These are phyloP conservation scores for Diutina neorugosa DNA, from an alignment of 1,139 yeast genomes.

Conservation along the genomic window DNA sequence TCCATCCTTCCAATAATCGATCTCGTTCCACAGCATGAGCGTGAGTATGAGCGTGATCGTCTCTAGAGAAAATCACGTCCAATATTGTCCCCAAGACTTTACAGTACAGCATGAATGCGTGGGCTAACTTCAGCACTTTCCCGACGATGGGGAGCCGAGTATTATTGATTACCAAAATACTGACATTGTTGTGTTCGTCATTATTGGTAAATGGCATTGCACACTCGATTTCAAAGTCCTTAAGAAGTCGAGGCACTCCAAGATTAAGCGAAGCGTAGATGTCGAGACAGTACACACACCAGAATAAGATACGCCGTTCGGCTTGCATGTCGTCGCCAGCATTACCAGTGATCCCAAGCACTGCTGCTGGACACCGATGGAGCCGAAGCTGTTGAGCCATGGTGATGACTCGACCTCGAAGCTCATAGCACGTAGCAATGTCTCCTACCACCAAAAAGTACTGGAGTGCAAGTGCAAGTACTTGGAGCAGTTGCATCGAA, in stretches of 20 bases:
- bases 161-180: constrained; percentile 46
- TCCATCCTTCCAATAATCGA: constrained; percentile 68
- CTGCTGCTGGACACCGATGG: constrained; percentile 83
- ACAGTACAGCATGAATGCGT: constrained; percentile 57
- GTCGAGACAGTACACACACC: constrained; percentile 77
- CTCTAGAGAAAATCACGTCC: constrained; percentile 48
- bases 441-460: constrained; percentile 70
- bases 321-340: constrained; percentile 60
- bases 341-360: constrained; percentile 34
- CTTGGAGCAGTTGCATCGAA: constrained; percentile 59
- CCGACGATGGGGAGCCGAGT: constrained; percentile 52
- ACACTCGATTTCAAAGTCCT: constrained; percentile 77
- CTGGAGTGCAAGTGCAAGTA: constrained; percentile 54
- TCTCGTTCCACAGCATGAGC: constrained; percentile 41
- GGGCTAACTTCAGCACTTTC: constrained; percentile 49
- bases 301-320: constrained; percentile 68
- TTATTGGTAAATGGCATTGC: constrained; percentile 55
- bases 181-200: constrained; percentile 34
- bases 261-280: constrained; percentile 61
- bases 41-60: constrained; percentile 22
- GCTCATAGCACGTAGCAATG: constrained; percentile 58
- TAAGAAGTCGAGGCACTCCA: constrained; percentile 72
- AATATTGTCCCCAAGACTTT: constrained; percentile 64
- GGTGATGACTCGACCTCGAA: constrained; percentile 64
- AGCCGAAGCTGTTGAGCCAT: constrained; percentile 81